These are phyloP conservation scores for Linnemannia zychae DNA, from an alignment of 192 early-diverging fungal genomes.

Conservation along the genomic window DNA sequence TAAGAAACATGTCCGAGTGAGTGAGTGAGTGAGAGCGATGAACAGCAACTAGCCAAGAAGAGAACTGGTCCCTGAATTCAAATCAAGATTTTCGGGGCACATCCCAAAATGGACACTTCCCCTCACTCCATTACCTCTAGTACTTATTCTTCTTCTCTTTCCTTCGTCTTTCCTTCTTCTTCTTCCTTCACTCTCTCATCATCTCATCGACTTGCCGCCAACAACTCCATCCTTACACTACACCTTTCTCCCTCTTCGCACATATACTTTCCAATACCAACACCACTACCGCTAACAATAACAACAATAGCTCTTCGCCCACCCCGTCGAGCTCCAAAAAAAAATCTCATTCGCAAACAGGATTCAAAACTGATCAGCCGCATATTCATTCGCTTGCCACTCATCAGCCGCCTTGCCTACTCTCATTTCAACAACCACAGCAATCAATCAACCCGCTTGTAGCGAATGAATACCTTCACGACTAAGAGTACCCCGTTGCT, in stretches of 20 bases:
- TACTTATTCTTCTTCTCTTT: not conserved
- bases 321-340: no score
- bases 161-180: not conserved
- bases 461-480: constrained; percentile 52
- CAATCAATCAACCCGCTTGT: not conserved
- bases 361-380: constrained; percentile 8
- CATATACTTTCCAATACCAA: not conserved
- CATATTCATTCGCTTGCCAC: no score
- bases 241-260: not conserved
- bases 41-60: no score
- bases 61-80: not conserved
- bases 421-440: not conserved
- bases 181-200: not conserved
- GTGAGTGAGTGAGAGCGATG: not conserved
- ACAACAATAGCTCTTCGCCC: no score
- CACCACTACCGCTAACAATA: not conserved
- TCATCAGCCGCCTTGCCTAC: not conserved
- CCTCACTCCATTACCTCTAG: not conserved
- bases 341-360: no score
- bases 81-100: not conserved
- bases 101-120: not conserved
- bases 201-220: not conserved
- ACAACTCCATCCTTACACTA: not conserved
- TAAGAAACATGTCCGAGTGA: not conserved
- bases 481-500: constrained; percentile 54